phyloP scores from a whole-genome alignment of 2,329 filamentous ascomycete genomes.

The Cladosporium sp. region DNA sequence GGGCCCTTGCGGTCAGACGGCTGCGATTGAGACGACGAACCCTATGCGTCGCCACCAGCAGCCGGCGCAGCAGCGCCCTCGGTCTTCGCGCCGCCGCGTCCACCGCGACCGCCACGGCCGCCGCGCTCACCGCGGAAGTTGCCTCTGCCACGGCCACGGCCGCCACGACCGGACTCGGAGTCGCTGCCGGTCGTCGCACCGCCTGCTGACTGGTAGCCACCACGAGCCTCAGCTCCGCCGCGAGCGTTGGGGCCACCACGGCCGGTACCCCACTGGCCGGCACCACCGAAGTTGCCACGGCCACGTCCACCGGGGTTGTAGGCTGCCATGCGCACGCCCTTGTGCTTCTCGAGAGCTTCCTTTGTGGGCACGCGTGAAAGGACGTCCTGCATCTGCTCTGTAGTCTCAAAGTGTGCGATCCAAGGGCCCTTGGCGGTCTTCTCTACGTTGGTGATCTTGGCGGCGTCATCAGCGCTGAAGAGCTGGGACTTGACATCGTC shows the following conservation, averaged over 20 bases:
- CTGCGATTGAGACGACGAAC: background rate
- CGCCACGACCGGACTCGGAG: constrained; percentile 64
- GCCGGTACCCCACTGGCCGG: constrained; percentile 59
- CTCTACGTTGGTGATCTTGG: constrained; percentile 64
- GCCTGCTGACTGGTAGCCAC: constrained; percentile 30
- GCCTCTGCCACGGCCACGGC: constrained; percentile 41
- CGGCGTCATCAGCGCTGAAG: constrained; percentile 75
- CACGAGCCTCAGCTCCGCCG: constrained; percentile 48
- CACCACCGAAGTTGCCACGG: constrained; percentile 42
- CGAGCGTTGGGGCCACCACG: constrained; percentile 56
- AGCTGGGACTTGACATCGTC: constrained; percentile 72
- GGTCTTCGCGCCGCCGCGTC: constrained; percentile 27
- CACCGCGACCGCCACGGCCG: constrained; percentile 46
- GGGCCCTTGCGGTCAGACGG: too few species aligned
- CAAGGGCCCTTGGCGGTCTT: constrained; percentile 77
- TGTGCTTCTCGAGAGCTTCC: constrained; percentile 57
- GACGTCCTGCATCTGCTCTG: constrained; percentile 75
- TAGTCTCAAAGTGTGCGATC: constrained; percentile 77
- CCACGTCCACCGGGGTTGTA: constrained; percentile 58
- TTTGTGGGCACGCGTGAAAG: constrained; percentile 71
- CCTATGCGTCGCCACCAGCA: constrained; percentile 9
- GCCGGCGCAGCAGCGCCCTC: constrained; percentile 22
- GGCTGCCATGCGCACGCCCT: constrained; percentile 35
- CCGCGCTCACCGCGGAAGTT: constrained; percentile 51
- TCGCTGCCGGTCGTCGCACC: constrained; percentile 49